Base-by-base conservation (phyloP, 192 early-diverging fungal species). In the Entomortierella parvispora region DNA sequence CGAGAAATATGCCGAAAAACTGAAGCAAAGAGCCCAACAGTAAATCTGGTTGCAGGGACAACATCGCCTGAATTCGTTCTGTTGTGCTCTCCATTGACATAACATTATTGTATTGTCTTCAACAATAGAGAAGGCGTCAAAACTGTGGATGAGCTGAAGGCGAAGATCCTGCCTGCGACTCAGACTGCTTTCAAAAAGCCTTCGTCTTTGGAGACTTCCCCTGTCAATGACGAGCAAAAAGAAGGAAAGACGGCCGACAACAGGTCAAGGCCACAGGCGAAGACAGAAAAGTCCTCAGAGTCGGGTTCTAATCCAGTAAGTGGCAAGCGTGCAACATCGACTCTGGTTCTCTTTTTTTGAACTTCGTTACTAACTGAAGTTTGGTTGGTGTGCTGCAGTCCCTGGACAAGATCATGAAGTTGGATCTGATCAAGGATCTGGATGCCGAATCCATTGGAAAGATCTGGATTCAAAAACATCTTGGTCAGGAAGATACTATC, bases 401-500 rank as follows among this genome's bases (percentile, higher is more conserved):
- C 4, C 53, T 91, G 54, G 80, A 86, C 34, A 81, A 89, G 77
- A 82, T 89, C 37, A 71, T 91, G 75, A 80, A 69, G 43, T 18
- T 86, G 29, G 87, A 89, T 0, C 59, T 81, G 54, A 66, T 91
- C n/a, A 50, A 52, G 4, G 65, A 69, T 34, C 72, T 84, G 62
- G 58, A 67, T 1, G 44, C 65, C 5, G 83, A 85, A 29, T 80
- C 74, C 15, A 81, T 87, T 14, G 68, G 79, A 17, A 71, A 90
- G 48, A 85, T 96, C 71, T 96, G 94, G 94, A 90, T 88, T 53
- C 65, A 81, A 54, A 91, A 91, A 81, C 92, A 94, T 52, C 55
- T 86, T n/a, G 63, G 81, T 9, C 86, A 83, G 49, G 75, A 89
- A 57, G 74, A 69, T 43, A 66, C 67, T 25, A 68, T 94, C 5